Percentiles rank a stretch among this genome's conserved stretches.
phyloP scores from a whole-genome alignment of 371 early-diverging fungal species.

The Mucor circinelloides region DNA sequence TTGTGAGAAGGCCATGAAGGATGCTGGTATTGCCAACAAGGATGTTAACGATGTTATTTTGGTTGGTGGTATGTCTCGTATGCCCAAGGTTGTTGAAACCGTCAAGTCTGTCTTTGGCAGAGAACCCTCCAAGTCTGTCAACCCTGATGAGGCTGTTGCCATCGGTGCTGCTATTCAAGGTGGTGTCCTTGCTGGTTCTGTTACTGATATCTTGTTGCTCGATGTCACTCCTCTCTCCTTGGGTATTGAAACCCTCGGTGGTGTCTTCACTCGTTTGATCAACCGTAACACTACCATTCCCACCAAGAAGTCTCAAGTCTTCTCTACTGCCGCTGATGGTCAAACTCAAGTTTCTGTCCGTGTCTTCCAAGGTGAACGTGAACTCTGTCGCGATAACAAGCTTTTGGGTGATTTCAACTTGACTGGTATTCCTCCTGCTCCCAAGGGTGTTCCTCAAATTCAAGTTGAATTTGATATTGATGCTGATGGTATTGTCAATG shows the following conservation, averaged over 20 bases:
- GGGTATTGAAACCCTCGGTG: conserved; percentile 97
- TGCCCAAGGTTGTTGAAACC: conserved; percentile 96
- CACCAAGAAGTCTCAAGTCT: conserved; percentile 98
- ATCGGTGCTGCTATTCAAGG: conserved; percentile 99
- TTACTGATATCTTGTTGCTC: conserved; percentile 92
- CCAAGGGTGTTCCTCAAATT: conserved; percentile 93
- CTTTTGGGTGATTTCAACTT: conserved; percentile 97
- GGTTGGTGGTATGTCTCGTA: conserved; percentile 99
- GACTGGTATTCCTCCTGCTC: conserved; percentile 84
- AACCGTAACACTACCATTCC: conserved; percentile 99
- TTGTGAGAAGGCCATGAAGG: conserved; percentile 96
- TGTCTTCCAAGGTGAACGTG: conserved; percentile 99
- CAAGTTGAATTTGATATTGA: conserved; percentile 99
- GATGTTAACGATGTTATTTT: conserved; percentile 97
- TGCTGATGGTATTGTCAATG: conserved; percentile 99
- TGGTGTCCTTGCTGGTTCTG: conserved; percentile 96
- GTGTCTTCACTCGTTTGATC: conserved; percentile 98
- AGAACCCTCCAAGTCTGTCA: conserved; percentile 93
- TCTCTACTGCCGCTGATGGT: conserved; percentile 99
- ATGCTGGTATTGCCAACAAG: conserved; percentile 83
- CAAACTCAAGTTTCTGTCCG: conserved; percentile 98
- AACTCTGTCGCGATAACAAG: conserved; percentile 97
- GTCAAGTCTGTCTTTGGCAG: conserved; percentile 91
- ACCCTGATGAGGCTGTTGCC: conserved; percentile 99
- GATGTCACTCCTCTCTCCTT: conserved; percentile 99